Evolutionary conservation across 768 basidiomycete species (phyloP).

Genomic region (Austroboletus festivus): DNA sequence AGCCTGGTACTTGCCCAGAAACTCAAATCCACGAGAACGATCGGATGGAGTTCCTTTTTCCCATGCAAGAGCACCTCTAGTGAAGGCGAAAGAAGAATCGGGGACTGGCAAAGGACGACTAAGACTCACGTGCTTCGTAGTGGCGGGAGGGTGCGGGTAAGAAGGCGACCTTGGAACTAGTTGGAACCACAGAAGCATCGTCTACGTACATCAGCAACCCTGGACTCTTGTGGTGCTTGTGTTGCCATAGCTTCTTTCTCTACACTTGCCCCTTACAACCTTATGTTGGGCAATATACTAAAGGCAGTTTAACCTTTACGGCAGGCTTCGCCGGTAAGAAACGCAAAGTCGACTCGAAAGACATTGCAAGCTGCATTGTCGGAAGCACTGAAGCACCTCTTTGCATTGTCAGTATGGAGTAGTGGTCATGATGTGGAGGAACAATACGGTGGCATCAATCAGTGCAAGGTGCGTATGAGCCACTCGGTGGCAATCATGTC

Average conservation of each 20-base stretch:
- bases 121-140: slow-evolving; percentile 41
- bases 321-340: not conserved
- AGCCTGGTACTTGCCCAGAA: slow-evolving; percentile 43
- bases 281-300: not conserved
- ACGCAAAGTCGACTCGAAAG: not conserved
- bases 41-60: slow-evolving; percentile 57
- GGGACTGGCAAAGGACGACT: slow-evolving; percentile 31
- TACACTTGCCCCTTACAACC: not conserved
- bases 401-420: not conserved
- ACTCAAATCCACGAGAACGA: slow-evolving; percentile 41
- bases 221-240: not conserved
- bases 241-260: not conserved
- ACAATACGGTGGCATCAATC: slow-evolving; percentile 10
- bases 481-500: slow-evolving; percentile 21
- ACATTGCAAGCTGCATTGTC: not conserved
- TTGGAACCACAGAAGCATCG: not conserved
- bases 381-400: not conserved
- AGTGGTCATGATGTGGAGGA: slow-evolving; percentile 3
- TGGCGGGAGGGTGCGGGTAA: slow-evolving; percentile 41
- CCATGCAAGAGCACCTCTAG: slow-evolving; percentile 13
- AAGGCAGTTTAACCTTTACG: not conserved
- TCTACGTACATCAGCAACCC: not conserved
- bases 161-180: slow-evolving; percentile 39
- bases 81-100: slow-evolving; percentile 12
- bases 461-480: slow-evolving; percentile 6